Evolutionary conservation across 345 rosid genomes (phyloP).

Genomic region (Mercurialis annua): DNA sequence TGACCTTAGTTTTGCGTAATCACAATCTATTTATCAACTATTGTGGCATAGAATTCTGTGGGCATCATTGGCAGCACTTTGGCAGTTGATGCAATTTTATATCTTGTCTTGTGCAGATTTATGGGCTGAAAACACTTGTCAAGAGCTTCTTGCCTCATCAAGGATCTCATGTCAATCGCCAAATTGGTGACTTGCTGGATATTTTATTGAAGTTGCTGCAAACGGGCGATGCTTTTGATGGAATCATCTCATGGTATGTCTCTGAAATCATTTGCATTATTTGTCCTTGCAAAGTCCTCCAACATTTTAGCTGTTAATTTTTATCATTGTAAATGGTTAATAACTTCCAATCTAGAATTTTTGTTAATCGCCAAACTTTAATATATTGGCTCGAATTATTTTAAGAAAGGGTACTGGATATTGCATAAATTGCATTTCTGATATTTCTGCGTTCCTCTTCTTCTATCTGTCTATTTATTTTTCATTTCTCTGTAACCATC

Average conservation of each 20-base stretch:
- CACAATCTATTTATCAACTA: background rate
- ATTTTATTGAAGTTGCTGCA: conserved; percentile 56
- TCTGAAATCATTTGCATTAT: conserved; percentile 8
- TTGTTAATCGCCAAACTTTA: background rate
- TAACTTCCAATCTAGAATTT: background rate
- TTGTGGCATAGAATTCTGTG: background rate
- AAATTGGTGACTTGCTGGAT: conserved; percentile 48
- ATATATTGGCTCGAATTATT: background rate
- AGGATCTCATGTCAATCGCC: conserved; percentile 45
- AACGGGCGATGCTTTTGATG: conserved; percentile 36
- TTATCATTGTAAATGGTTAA: background rate
- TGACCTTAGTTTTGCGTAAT: background rate
- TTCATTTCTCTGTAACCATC: background rate
- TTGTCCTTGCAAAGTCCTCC: background rate
- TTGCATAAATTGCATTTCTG: too few species aligned
- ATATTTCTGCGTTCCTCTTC: too few species aligned
- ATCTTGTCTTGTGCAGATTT: conserved; percentile 50
- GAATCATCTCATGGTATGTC: conserved; percentile 49
- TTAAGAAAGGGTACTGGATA: background rate
- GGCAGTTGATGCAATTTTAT: background rate
- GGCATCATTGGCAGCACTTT: background rate
- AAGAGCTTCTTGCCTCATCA: conserved; percentile 73
- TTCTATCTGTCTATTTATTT: background rate
- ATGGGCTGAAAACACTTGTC: conserved; percentile 77
- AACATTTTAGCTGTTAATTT: background rate